Percentiles rank a stretch among this genome's conserved stretches.
Conservation (phyloP, 179 eudicot species). For the Patellifolia procumbens region DNA sequence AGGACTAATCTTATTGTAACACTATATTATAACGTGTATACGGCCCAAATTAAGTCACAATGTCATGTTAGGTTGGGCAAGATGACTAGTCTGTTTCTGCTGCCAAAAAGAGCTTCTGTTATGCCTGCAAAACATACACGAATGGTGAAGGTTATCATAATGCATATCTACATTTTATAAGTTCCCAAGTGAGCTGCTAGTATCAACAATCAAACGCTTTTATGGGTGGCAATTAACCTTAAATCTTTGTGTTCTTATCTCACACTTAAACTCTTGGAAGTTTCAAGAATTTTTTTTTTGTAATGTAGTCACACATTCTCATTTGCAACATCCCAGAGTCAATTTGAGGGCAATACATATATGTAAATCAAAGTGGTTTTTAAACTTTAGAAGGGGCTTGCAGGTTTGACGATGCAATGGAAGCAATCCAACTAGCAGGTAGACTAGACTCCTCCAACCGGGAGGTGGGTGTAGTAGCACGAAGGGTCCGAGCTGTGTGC, state of each 20-base stretch:
- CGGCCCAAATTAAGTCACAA: background rate
- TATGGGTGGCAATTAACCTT: background rate
- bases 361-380: background rate
- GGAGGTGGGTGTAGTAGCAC: conserved; percentile 33
- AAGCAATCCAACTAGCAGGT: conserved; percentile 38
- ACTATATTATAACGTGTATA: background rate
- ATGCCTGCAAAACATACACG: background rate
- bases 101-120: background rate
- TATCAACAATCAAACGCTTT: background rate
- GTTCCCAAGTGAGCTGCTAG: background rate
- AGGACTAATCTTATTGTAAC: background rate
- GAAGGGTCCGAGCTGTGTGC: conserved; percentile 44
- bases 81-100: background rate
- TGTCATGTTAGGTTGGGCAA: background rate
- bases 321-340: background rate
- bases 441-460: conserved; percentile 42
- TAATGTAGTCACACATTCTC: background rate
- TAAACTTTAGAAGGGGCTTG: conserved; percentile 10
- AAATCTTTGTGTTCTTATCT: no score
- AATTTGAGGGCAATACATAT: background rate
- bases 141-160: background rate
- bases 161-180: background rate
- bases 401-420: conserved; percentile 50
- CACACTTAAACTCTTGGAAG: no score
- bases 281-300: no score